A percentile compares a stretch with the other conserved stretches of the same genome.
phyloP scores from a whole-genome alignment of 2,329 filamentous ascomycete species.

The Elsinoe necatrix region DNA sequence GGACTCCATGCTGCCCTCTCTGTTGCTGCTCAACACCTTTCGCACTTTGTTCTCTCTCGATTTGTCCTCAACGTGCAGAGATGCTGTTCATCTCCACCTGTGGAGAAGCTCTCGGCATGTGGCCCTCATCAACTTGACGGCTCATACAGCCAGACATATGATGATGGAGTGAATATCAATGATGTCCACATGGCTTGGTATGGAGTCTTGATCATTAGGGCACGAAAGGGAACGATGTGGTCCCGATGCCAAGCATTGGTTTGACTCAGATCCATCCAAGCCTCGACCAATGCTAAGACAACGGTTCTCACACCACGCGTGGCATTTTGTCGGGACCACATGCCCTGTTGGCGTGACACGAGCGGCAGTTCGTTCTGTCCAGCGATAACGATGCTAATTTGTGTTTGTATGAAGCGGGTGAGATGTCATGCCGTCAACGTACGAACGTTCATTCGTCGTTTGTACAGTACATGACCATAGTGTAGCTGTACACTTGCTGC shows the following conservation, averaged over 20 bases:
- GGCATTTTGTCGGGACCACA: neutral
- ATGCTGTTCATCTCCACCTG: neutral
- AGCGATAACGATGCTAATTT: no score
- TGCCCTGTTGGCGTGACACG: neutral
- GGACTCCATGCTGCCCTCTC: conserved; percentile 1
- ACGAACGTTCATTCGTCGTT: no score
- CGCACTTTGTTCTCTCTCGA: neutral
- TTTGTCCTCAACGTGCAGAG: neutral
- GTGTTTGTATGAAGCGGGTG: no score
- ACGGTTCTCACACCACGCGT: neutral
- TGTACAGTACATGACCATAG: no score
- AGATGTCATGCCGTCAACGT: no score
- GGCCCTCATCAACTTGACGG: neutral
- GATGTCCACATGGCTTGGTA: neutral
- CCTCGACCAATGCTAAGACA: neutral
- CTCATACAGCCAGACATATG: neutral
- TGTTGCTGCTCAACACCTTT: neutral
- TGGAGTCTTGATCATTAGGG: neutral
- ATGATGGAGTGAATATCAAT: neutral
- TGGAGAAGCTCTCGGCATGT: neutral
- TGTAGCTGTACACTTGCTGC: no score
- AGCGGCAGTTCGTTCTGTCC: neutral
- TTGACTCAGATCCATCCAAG: neutral
- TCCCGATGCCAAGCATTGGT: neutral
- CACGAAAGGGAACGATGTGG: neutral